These are phyloP conservation scores for Penstemon eatonii DNA, from an alignment of 257 asterid genomes.

Conservation along the genomic window DNA sequence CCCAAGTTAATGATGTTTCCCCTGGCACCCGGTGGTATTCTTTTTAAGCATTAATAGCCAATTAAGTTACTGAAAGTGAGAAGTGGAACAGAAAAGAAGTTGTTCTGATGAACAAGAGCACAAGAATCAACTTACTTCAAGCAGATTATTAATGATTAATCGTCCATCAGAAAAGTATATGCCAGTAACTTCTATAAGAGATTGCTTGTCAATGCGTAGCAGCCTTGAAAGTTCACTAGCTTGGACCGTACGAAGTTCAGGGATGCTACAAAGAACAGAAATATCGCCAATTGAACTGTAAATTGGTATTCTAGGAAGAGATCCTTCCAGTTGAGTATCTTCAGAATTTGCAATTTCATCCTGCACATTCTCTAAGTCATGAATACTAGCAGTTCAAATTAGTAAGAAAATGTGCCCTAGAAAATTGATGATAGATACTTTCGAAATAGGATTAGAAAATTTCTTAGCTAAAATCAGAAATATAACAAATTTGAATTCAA, in stretches of 20 bases:
- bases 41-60: neutral
- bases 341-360: conserved; percentile 46
- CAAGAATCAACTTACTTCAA: conserved; percentile 40
- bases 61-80: neutral
- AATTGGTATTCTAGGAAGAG: conserved; percentile 33
- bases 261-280: conserved; percentile 56
- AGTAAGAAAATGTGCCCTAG: neutral
- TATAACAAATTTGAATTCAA: no score
- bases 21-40: no score
- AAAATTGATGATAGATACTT: neutral
- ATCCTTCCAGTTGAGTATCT: conserved; percentile 38
- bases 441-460: neutral
- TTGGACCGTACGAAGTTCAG: conserved; percentile 47
- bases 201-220: conserved; percentile 56
- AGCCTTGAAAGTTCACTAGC: conserved; percentile 55
- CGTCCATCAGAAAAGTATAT: conserved; percentile 58
- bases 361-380: conserved; percentile 31
- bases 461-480: neutral
- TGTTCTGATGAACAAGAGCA: neutral
- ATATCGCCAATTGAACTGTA: conserved; percentile 53
- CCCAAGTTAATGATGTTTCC: no score
- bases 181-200: conserved; percentile 39
- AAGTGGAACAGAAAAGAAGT: neutral
- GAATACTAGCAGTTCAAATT: neutral
- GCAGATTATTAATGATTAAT: conserved; percentile 49